phyloP scores from a whole-genome alignment of 2,329 filamentous ascomycete species.

The Orbilia brochopaga region DNA sequence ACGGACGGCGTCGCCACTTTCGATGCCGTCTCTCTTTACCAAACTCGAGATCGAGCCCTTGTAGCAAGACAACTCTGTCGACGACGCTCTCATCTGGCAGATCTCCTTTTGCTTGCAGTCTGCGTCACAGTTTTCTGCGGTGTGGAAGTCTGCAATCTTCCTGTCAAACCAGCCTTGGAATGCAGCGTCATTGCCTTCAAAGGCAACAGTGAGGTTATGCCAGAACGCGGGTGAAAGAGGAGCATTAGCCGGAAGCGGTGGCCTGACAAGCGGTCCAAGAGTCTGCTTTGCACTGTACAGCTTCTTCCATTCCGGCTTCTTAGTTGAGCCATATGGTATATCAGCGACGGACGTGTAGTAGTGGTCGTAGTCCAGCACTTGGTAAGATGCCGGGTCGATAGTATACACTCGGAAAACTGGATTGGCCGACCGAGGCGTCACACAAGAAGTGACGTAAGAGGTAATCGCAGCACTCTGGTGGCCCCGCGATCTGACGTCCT shows the following conservation, averaged over 20 bases:
- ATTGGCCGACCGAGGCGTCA: slow-evolving; percentile 65
- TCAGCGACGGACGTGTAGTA: slow-evolving; percentile 60
- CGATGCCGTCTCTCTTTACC: slow-evolving; percentile 29
- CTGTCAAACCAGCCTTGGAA: slow-evolving; percentile 63
- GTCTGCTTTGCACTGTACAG: slow-evolving; percentile 66
- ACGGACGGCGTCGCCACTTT: slow-evolving; percentile 28
- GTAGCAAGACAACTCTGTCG: slow-evolving; percentile 64
- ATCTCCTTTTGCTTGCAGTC: slow-evolving; percentile 62
- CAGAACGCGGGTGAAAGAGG: slow-evolving; percentile 67
- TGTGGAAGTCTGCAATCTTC: slow-evolving; percentile 61
- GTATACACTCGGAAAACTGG: slow-evolving; percentile 67
- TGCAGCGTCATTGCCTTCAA: slow-evolving; percentile 59
- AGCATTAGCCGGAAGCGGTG: slow-evolving; percentile 58
- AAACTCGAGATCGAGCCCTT: slow-evolving; percentile 19
- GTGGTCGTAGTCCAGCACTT: slow-evolving; percentile 63
- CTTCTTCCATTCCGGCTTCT: slow-evolving; percentile 63
- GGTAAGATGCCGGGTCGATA: slow-evolving; percentile 66
- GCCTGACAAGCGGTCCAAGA: slow-evolving; percentile 62
- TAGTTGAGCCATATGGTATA: slow-evolving; percentile 60
- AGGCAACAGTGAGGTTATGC: slow-evolving; percentile 64
- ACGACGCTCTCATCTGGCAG: slow-evolving; percentile 64
- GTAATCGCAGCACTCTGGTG: slow-evolving; percentile 62
- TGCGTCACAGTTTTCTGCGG: slow-evolving; percentile 58
- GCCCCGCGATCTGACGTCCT: slow-evolving; percentile 44
- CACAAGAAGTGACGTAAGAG: slow-evolving; percentile 65